Evolutionary conservation across 1,139 yeast genomes (phyloP).

Genomic region (Taiozyma sp.): DNA sequence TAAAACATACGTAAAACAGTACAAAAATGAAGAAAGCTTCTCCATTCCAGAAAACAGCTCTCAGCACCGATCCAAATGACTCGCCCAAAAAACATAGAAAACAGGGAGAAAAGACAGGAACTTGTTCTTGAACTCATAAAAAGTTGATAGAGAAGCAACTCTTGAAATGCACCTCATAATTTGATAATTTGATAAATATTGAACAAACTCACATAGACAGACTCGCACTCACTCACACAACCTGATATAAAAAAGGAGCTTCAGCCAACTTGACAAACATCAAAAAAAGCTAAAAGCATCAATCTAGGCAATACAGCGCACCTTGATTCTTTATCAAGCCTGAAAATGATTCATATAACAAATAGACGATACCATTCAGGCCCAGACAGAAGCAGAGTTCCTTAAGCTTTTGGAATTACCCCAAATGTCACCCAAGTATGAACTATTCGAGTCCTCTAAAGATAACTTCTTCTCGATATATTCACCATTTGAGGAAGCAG

Average conservation of each 20-base stretch:
- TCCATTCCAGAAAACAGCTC: background rate
- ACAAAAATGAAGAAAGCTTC: background rate
- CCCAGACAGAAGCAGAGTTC: conserved; percentile 24
- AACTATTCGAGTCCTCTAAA: conserved; percentile 13
- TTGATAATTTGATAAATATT: background rate
- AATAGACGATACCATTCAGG: conserved; percentile 6
- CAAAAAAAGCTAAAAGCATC: background rate
- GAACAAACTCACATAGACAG: background rate
- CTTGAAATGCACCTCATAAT: background rate
- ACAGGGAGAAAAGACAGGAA: background rate
- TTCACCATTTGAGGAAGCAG: conserved; percentile 7
- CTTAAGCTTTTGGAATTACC: conserved; percentile 17
- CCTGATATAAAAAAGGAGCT: background rate
- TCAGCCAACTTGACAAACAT: background rate
- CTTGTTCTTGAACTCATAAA: background rate
- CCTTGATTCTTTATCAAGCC: background rate
- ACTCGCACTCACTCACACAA: background rate
- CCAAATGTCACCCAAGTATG: conserved; percentile 23
- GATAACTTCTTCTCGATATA: conserved; percentile 12
- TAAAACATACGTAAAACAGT: background rate
- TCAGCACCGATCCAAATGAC: background rate
- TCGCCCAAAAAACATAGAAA: background rate
- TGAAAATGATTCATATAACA: background rate
- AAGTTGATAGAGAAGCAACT: background rate
- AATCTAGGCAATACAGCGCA: background rate